Evolutionary conservation across 352 stramenopile species (phyloP).

Genomic region (Pythium grandisporangium): DNA sequence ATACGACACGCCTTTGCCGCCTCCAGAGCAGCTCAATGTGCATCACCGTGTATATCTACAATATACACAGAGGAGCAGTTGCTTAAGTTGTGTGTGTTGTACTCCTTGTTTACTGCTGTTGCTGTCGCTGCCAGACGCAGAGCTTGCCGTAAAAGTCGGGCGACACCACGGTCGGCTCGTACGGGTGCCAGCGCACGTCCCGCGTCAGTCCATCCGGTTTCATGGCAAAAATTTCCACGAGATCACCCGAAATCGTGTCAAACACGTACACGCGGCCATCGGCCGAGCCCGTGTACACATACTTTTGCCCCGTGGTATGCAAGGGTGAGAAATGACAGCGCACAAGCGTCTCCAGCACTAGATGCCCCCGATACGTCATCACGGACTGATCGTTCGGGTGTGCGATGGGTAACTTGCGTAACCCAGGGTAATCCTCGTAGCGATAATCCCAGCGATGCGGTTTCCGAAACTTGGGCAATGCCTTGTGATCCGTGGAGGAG

Average conservation of each 20-base stretch:
- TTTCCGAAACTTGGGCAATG: slow-evolving; percentile 28
- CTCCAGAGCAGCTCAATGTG: too few species aligned
- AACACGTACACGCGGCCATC: slow-evolving; percentile 81
- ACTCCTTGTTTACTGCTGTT: too few species aligned
- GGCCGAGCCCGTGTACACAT: slow-evolving; percentile 77
- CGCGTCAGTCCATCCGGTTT: slow-evolving; percentile 69
- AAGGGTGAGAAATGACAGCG: slow-evolving; percentile 82
- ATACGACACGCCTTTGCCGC: too few species aligned
- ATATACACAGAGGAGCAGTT: too few species aligned
- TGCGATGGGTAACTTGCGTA: slow-evolving; percentile 34
- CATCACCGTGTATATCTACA: too few species aligned
- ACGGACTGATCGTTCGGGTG: slow-evolving; percentile 69
- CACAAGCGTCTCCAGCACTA: slow-evolving; percentile 77
- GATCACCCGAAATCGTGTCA: slow-evolving; percentile 57
- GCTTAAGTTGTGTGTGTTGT: too few species aligned
- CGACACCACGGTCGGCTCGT: slow-evolving; percentile 73
- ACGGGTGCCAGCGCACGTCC: slow-evolving; percentile 80
- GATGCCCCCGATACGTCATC: slow-evolving; percentile 80
- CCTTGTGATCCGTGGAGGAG: slow-evolving; percentile 31
- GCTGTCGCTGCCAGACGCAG: slow-evolving; percentile 22
- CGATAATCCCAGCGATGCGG: slow-evolving; percentile 79
- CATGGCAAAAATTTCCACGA: slow-evolving; percentile 76
- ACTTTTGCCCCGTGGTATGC: slow-evolving; percentile 81
- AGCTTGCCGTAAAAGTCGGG: slow-evolving; percentile 83
- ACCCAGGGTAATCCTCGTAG: slow-evolving; percentile 67